phyloP scores from a whole-genome alignment of 371 early-diverging fungal species.

The Mucor circinelloides region DNA sequence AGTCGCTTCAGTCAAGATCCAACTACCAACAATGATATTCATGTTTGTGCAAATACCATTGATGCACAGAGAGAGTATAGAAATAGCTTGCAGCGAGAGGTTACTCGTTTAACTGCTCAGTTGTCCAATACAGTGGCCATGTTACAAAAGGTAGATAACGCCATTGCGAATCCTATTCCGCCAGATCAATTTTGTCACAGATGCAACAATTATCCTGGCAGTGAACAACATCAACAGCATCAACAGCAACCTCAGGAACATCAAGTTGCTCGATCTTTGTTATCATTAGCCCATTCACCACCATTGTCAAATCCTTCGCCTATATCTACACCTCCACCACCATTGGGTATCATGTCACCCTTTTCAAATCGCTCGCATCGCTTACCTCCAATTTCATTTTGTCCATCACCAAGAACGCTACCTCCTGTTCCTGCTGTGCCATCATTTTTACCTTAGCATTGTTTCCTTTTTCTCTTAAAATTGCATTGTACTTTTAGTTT shows the following conservation, averaged over 20 bases:
- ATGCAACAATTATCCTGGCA: constrained; percentile 4
- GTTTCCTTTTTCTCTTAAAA: not conserved
- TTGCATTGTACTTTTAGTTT: not conserved
- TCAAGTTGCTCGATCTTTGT: constrained; percentile 22
- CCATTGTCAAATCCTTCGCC: not conserved
- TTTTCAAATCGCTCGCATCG: constrained; percentile 8
- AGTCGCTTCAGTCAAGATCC: not conserved
- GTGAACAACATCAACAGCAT: not conserved
- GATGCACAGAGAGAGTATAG: constrained; percentile 56
- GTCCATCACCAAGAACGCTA: constrained; percentile 8
- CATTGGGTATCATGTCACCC: not conserved
- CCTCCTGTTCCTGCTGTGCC: constrained; percentile 14
- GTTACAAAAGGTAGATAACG: constrained; percentile 54
- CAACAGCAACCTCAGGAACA: constrained; percentile 16
- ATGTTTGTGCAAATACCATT: constrained; percentile 31
- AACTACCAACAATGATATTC: constrained; percentile 4
- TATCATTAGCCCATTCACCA: constrained; percentile 22
- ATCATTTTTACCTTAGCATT: constrained; percentile 17
- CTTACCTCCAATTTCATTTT: constrained; percentile 24
- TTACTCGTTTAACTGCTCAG: constrained; percentile 52
- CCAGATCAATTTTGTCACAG: constrained; percentile 13
- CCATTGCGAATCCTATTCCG: constrained; percentile 27
- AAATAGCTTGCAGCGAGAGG: constrained; percentile 58
- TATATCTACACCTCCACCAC: not conserved
- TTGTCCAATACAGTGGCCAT: constrained; percentile 55